phyloP scores from a whole-genome alignment of 2,329 filamentous ascomycete genomes.

The Sordariomycetes sp. region DNA sequence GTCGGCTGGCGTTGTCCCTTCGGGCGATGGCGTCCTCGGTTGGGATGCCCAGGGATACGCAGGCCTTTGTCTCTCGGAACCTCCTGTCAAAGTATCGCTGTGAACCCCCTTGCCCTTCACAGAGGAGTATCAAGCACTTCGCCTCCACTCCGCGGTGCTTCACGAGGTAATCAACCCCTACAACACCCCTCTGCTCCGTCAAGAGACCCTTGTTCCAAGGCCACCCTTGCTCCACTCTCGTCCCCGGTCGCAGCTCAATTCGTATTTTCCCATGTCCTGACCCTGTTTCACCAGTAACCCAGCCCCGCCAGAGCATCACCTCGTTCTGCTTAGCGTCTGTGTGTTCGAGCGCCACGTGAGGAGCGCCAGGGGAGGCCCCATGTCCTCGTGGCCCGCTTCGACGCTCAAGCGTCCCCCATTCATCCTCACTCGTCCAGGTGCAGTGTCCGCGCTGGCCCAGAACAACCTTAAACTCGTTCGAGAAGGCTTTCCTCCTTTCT shows the following conservation, averaged over 20 bases:
- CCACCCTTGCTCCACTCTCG: not conserved
- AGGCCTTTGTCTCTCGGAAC: too few relatives aligned
- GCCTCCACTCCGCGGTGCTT: too few relatives aligned
- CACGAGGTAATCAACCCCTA: too few relatives aligned
- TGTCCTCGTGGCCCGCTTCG: not conserved
- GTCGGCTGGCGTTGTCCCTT: too few relatives aligned
- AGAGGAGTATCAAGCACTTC: too few relatives aligned
- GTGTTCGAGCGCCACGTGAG: not conserved
- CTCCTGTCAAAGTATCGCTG: too few relatives aligned
- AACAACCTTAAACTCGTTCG: not conserved
- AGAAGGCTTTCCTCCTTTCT: not conserved
- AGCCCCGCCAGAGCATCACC: not conserved
- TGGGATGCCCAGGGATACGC: too few relatives aligned
- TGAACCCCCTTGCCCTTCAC: too few relatives aligned
- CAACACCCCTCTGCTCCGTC: too few relatives aligned
- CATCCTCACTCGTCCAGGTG: not conserved
- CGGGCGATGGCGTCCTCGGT: too few relatives aligned
- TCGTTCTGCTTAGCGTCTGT: not conserved
- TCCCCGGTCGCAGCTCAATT: not conserved
- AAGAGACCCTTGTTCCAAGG: not conserved
- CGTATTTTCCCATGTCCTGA: not conserved
- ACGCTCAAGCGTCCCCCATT: not conserved
- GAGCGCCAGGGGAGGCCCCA: not conserved
- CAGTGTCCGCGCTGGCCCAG: not conserved
- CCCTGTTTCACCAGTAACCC: not conserved